Base-by-base conservation (phyloP, 768 basidiomycete species). In the Leucosporidium creatinivorum region DNA sequence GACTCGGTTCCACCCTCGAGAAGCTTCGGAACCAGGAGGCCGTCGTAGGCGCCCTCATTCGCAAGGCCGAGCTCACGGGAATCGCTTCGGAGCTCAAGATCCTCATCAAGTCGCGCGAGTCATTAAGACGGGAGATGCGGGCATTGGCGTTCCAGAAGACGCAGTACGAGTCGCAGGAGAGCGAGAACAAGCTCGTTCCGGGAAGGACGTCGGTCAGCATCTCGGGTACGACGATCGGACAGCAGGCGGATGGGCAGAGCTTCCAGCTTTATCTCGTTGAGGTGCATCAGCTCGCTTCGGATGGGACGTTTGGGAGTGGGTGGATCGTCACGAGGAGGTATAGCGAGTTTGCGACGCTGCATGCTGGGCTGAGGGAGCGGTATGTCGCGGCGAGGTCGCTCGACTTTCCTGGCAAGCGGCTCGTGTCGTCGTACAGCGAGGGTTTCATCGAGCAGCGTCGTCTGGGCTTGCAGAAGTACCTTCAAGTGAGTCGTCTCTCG, bases 311-410 rank as follows among this genome's bases (percentile, higher is more conserved):
- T 15, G 81, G 85, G 4, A 88, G 89, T 0, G 91, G 90, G 0
- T 99, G 96, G 96, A 87, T 93, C 39, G 87, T 97, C 10, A 89
- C 92, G 13, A 81, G 93, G 71, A 81, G 96, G 68, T 99, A 96
- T 79, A 96, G 93, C 77, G 93, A 98, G 76, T 99, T 99, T 77
- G 83, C 88, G 69, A 87, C 84, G 62, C 87, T 97, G 83, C 89
- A 96, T 76, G 88, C 86, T 75, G 87, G 87, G 67, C 79, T 99
- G 60, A 84, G 86, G 66, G 96, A 96, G 58, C 84, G 85, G 55
- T 87, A 87, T 74, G 77, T 80, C 13, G 70, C 84, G 12, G 87
- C 89, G 28, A 83, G 84, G 69, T 82, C 82, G 67, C 82, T 93
- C 57, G 93, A 97, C 70, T 89, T 99, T 73, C 96, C 96, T 5